Evolutionary conservation across 2,329 filamentous ascomycete species (phyloP).

Genomic region (Pseudodiploospora longispora): DNA sequence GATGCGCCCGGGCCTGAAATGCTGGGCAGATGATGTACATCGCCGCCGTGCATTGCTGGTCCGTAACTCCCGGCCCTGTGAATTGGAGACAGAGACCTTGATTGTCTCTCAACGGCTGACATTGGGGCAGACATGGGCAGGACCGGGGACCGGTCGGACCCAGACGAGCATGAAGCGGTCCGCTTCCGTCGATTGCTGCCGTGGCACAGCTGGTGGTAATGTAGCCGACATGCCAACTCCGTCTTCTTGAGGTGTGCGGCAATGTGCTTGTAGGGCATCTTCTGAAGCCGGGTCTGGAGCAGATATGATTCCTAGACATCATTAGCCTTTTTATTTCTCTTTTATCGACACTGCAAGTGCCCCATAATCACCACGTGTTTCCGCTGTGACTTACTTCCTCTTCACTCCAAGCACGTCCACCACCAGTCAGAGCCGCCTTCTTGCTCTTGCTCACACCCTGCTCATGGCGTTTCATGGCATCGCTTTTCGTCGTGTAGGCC

Average conservation of each 20-base stretch:
- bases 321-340: neutral
- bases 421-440: slow-evolving; percentile 62
- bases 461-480: slow-evolving; percentile 49
- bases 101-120: slow-evolving; percentile 40
- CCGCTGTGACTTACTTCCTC: slow-evolving; percentile 56
- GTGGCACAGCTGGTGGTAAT: slow-evolving; percentile 80
- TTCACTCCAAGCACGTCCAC: slow-evolving; percentile 76
- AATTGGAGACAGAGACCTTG: slow-evolving; percentile 42
- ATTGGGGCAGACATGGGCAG: slow-evolving; percentile 40
- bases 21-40: slow-evolving; percentile 43
- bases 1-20: slow-evolving; percentile 38
- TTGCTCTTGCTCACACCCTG: slow-evolving; percentile 57
- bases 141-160: slow-evolving; percentile 43
- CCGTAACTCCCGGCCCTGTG: slow-evolving; percentile 37
- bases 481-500: slow-evolving; percentile 43
- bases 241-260: slow-evolving; percentile 80
- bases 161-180: slow-evolving; percentile 60
- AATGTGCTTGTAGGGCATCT: slow-evolving; percentile 89
- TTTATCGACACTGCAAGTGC: too few species aligned
- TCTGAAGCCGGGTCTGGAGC: slow-evolving; percentile 73
- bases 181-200: slow-evolving; percentile 74
- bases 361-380: neutral
- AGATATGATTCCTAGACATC: slow-evolving; percentile 65
- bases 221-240: slow-evolving; percentile 76
- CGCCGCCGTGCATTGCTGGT: slow-evolving; percentile 35